Conservation (phyloP, 169 alveolate species). For the Eimeria sp. region DNA sequence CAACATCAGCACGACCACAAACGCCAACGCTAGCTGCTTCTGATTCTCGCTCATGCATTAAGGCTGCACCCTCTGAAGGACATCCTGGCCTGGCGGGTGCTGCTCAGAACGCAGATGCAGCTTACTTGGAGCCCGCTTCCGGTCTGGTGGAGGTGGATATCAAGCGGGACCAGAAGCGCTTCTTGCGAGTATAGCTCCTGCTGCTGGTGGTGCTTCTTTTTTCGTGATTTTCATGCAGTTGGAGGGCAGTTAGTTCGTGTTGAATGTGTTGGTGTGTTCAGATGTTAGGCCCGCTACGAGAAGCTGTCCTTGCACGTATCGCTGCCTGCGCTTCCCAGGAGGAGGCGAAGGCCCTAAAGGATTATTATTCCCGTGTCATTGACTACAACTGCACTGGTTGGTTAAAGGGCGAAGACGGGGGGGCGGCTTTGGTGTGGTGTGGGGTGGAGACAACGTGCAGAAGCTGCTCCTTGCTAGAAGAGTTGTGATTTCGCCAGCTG, state of each 20-base stretch:
- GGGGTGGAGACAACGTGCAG: background rate
- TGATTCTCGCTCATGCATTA: background rate
- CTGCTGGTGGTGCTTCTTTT: background rate
- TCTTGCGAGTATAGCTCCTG: background rate
- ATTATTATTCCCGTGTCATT: constrained; percentile 60
- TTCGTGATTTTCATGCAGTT: background rate
- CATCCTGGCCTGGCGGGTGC: background rate
- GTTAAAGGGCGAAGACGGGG: background rate
- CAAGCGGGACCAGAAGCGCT: constrained; percentile 56
- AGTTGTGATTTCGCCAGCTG: background rate
- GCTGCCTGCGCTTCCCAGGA: constrained; percentile 30
- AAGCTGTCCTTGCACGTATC: constrained; percentile 1
- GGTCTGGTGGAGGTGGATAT: constrained; percentile 16
- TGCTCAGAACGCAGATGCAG: background rate
- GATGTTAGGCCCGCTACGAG: constrained; percentile 37
- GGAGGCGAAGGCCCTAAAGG: constrained; percentile 42
- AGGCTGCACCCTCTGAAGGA: background rate
- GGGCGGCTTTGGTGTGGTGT: background rate
- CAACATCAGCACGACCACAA: background rate
- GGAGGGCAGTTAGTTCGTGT: background rate
- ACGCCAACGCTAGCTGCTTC: background rate
- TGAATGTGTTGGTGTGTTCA: background rate
- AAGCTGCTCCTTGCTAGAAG: background rate
- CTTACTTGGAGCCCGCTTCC: background rate
- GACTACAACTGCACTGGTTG: constrained; percentile 82